A percentile compares a stretch with the other conserved stretches of the same genome.
phyloP scores from a whole-genome alignment of 2,329 filamentous ascomycete genomes.

The Colletotrichum chlorophyti region DNA sequence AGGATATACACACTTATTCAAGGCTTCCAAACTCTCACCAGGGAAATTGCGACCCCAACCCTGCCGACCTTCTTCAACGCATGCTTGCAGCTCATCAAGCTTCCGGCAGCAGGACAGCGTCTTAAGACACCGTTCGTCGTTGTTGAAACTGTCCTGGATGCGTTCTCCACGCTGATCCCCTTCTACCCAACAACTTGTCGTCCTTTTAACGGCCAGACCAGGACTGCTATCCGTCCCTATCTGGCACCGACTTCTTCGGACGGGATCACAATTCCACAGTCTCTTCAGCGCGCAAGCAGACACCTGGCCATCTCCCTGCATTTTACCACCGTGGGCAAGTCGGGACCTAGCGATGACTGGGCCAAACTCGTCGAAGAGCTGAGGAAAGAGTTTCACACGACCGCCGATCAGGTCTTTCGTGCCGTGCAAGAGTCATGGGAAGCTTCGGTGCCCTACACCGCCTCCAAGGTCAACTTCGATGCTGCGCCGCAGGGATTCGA shows the following conservation, averaged over 20 bases:
- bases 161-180: conserved; percentile 76
- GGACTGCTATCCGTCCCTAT: conserved; percentile 62
- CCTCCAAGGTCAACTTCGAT: conserved; percentile 48
- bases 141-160: conserved; percentile 72
- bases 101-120: conserved; percentile 45
- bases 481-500: conserved; percentile 56
- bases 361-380: conserved; percentile 66
- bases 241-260: conserved; percentile 70
- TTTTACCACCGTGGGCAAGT: conserved; percentile 84
- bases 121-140: conserved; percentile 54
- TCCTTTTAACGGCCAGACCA: conserved; percentile 74
- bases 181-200: conserved; percentile 85
- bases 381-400: conserved; percentile 70
- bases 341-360: conserved; percentile 81
- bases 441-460: conserved; percentile 60
- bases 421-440: conserved; percentile 85
- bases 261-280: conserved; percentile 52
- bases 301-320: conserved; percentile 75
- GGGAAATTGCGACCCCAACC: conserved; percentile 87
- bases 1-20: conserved; percentile 86
- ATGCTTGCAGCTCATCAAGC: conserved; percentile 71
- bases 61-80: conserved; percentile 76
- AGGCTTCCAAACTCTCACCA: conserved; percentile 80
- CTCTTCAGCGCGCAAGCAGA: conserved; percentile 64
- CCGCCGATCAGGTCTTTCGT: conserved; percentile 79